Evolutionary conservation across 1,139 yeast genomes (phyloP).

Genomic region (Suhomyces wounanorum): DNA sequence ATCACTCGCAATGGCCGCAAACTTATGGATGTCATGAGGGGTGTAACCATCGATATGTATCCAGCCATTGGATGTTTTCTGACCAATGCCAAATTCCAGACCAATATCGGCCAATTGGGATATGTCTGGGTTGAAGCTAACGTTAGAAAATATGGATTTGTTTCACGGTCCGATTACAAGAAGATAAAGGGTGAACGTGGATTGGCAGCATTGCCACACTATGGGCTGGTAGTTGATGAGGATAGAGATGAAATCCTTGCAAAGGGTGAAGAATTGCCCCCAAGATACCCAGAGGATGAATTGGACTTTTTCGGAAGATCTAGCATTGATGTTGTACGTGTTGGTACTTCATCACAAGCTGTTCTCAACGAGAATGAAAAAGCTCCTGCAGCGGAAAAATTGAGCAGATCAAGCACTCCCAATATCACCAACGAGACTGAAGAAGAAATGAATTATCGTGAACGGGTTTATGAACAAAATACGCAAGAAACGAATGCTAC

Average conservation of each 20-base stretch:
- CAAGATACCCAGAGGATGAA: conserved; percentile 48
- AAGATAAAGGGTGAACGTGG: conserved; percentile 49
- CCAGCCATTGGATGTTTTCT: conserved; percentile 86
- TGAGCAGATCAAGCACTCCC: conserved; percentile 22
- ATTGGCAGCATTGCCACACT: conserved; percentile 44
- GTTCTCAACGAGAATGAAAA: conserved; percentile 14
- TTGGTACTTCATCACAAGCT: conserved; percentile 16
- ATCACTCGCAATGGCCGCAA: conserved; percentile 91
- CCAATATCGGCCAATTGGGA: conserved; percentile 88
- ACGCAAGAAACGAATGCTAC: conserved; percentile 7
- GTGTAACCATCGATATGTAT: conserved; percentile 75
- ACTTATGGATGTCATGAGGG: conserved; percentile 78
- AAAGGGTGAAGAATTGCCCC: conserved; percentile 71
- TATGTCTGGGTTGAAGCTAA: conserved; percentile 95
- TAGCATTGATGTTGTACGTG: conserved; percentile 25
- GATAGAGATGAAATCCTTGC: conserved; percentile 55
- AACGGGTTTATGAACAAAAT: conserved; percentile 38
- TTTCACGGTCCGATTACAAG: conserved; percentile 55
- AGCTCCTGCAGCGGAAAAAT: conserved; percentile 17
- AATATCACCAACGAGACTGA: conserved; percentile 40
- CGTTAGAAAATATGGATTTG: conserved; percentile 90
- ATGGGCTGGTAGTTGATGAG: conserved; percentile 26
- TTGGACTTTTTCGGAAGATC: conserved; percentile 63
- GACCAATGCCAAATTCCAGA: conserved; percentile 74
- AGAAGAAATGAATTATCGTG: conserved; percentile 43